Evolutionary conservation across 495 filamentous ascomycete genomes (phyloP), one percentile per base, ranked within the genome.

Genomic region (Letharia lupina): DNA sequence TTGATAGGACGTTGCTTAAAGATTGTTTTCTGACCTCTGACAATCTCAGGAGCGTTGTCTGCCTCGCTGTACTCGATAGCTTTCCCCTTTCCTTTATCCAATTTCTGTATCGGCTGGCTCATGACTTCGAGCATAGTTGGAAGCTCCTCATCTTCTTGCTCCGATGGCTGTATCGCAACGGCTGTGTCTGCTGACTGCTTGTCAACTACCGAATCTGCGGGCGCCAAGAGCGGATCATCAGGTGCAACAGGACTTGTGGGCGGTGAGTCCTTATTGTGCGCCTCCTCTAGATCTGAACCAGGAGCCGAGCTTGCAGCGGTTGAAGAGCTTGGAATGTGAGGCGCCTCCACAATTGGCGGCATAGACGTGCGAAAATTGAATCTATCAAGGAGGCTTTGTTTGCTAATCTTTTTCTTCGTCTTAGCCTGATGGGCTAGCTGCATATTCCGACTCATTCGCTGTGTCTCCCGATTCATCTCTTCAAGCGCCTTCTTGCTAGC

Each of bases 401-500:
- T 96, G 15, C 86, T 87, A 63, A 96, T 89, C 76, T 92, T 97
- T 79, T 94, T 97, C 78, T 89, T 94, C 4, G 91, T 93, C 73
- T 84, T 88, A 10, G 90, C 88, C 72, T 97, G 86, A 73, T 98
- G 91, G n/a, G 89, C 84, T 33, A 99, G 79, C 72, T 97, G 94
- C 83, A 94, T 87, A 69, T 89, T 94, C 65, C 94, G 84, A 68
- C 83, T 87, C 80, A 99, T 83, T 33, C 95, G 87, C 75, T 97
- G 93, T 2, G 93, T 96, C 75, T 98, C 94, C 54, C 90, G 82
- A 64, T 85, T 85, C 87, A 98, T 96, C 72, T 98, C 93, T 75
- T 96, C 90, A n/a, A 96, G 65, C 0, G 95, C 94, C 78, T 93
- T 96, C 78, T 95, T 98, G 77, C 93, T 91, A 6, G 94, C 94